These are phyloP conservation scores for Hylodesmum podocarpum DNA, from an alignment of 306 rosid genomes.

Conservation along the genomic window DNA sequence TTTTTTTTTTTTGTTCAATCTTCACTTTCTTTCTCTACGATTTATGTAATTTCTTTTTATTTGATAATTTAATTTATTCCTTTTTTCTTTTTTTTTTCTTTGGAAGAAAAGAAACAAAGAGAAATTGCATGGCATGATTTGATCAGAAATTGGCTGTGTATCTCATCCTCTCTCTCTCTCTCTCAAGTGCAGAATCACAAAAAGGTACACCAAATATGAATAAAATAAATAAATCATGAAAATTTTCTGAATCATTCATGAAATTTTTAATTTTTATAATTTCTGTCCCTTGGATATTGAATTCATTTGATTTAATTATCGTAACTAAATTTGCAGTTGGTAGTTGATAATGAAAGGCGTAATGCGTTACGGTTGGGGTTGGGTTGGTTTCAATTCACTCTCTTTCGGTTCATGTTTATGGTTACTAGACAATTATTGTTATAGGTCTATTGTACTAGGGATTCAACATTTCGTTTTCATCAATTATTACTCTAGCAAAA, in stretches of 20 bases:
- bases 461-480: conserved; percentile 24
- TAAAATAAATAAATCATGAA: not conserved
- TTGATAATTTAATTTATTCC: not conserved
- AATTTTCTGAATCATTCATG: not conserved
- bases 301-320: conserved; percentile 31
- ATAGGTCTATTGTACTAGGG: conserved; percentile 19
- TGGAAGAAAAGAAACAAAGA: not conserved
- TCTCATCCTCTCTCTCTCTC: conserved; percentile 31
- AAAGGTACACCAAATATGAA: conserved; percentile 38
- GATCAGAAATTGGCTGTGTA: conserved; percentile 27
- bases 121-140: conserved; percentile 12
- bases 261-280: not conserved
- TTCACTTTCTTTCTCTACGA: not conserved
- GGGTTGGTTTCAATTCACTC: conserved; percentile 50
- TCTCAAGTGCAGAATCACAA: conserved; percentile 45
- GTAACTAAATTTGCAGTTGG: conserved; percentile 35
- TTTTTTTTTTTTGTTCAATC: conserved; percentile 7
- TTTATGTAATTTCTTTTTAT: not conserved
- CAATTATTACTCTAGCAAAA: conserved; percentile 1
- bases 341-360: conserved; percentile 37
- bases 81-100: too few species aligned
- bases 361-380: conserved; percentile 49
- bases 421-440: conserved; percentile 16
- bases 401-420: conserved; percentile 12
- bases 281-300: conserved; percentile 9